phyloP scores from a whole-genome alignment of 176 grass and related monocot species.

The Eragrostis curvula region DNA sequence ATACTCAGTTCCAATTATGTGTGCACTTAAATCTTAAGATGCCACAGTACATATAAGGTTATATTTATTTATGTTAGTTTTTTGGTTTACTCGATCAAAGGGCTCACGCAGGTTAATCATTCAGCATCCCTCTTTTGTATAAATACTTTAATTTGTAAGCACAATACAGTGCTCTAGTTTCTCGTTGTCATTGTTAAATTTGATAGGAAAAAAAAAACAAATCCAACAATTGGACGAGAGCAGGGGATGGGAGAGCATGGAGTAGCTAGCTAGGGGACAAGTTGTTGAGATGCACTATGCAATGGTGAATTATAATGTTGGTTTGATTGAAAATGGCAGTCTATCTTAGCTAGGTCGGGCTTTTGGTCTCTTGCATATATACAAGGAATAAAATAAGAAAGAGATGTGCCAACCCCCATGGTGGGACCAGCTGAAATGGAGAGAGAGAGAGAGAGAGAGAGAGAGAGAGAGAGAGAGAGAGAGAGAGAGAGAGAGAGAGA shows the following conservation, averaged over 20 bases:
- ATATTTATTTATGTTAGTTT: not conserved
- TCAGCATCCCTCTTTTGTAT: too few relatives aligned
- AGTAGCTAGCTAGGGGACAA: conserved; percentile 17
- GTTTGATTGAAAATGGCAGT: conserved; percentile 33
- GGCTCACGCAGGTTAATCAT: too few relatives aligned
- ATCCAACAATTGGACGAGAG: conserved; percentile 6
- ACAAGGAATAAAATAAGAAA: conserved; percentile 49
- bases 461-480: not conserved
- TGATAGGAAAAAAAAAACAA: conserved; percentile 15
- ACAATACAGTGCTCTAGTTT: not conserved
- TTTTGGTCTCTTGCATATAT: conserved; percentile 36
- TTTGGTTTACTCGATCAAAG: too few relatives aligned
- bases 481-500: not conserved
- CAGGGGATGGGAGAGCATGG: not conserved
- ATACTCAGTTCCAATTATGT: not conserved
- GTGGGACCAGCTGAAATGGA: not conserved
- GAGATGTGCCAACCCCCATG: conserved; percentile 27
- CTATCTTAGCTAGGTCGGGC: conserved; percentile 18
- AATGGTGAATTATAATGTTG: conserved; percentile 6
- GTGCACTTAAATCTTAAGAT: not conserved
- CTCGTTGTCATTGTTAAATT: not conserved
- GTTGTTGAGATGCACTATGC: conserved; percentile 18
- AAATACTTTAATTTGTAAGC: too few relatives aligned
- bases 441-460: not conserved
- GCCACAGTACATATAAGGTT: not conserved